These are phyloP conservation scores for Cyanidiococcus yangmingshanensis DNA, from an alignment of 23 red algal species.

Conservation along the genomic window DNA sequence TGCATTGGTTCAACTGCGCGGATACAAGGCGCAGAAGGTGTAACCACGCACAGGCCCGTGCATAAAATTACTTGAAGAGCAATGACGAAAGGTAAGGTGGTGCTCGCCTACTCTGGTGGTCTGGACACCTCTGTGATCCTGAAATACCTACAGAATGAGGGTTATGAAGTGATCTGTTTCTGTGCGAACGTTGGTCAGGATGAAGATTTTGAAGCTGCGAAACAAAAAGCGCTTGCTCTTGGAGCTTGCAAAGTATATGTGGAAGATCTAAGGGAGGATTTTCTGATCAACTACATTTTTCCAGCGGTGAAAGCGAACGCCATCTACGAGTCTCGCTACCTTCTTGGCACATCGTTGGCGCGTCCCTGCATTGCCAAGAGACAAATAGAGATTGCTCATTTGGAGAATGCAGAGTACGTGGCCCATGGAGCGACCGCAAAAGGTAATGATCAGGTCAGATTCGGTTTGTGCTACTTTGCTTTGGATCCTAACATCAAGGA, in stretches of 20 bases:
- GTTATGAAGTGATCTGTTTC: conserved; percentile 84
- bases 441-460: conserved; percentile 97
- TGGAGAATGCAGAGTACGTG: conserved; percentile 62
- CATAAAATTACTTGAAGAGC: too few species aligned
- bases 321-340: conserved; percentile 91
- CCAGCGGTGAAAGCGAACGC: conserved; percentile 88
- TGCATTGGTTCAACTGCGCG: too few species aligned
- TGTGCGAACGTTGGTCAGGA: conserved; percentile 89
- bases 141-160: conserved; percentile 87
- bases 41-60: not conserved
- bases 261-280: conserved; percentile 73
- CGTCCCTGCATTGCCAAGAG: conserved; percentile 87
- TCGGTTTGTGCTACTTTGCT: conserved; percentile 80
- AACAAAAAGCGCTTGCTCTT: conserved; percentile 48
- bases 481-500: conserved; percentile 73
- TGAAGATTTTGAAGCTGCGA: conserved; percentile 77
- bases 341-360: conserved; percentile 79
- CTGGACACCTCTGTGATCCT: conserved; percentile 98
- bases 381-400: conserved; percentile 68
- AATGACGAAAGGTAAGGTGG: conserved; percentile 58
- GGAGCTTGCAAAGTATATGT: conserved; percentile 78
- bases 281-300: conserved; percentile 84
- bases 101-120: conserved; percentile 90
- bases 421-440: conserved; percentile 91
- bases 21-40: too few species aligned